Evolutionary conservation across 2,329 filamentous ascomycete species (phyloP).

Genomic region (Achaetomium macrosporum): DNA sequence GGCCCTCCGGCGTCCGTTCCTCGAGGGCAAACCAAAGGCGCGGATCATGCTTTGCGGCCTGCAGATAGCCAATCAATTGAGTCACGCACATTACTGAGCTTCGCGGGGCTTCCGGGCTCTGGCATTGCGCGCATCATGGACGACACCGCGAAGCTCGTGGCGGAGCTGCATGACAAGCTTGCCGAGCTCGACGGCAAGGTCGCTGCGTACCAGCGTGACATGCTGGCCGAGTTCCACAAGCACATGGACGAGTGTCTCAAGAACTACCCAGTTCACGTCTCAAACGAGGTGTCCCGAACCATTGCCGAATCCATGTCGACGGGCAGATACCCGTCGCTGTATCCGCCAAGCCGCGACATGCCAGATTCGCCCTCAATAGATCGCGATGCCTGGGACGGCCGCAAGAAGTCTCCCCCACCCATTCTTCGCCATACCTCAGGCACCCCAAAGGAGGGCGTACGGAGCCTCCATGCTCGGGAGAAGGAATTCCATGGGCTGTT

Average conservation of each 20-base stretch:
- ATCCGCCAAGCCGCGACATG: conserved; percentile 30
- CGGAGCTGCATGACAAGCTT: conserved; percentile 49
- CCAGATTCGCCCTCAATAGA: conserved; percentile 16
- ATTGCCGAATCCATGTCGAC: conserved; percentile 38
- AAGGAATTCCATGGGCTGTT: conserved; percentile 57
- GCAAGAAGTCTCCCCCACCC: conserved; percentile 35
- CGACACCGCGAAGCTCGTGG: conserved; percentile 44
- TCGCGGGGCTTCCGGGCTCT: conserved; percentile 9
- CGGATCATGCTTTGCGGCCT: conserved; percentile 18
- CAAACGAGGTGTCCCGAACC: conserved; percentile 40
- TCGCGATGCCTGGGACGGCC: conserved; percentile 20
- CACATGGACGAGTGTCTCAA: conserved; percentile 48
- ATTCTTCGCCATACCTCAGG: conserved; percentile 36
- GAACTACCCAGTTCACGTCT: conserved; percentile 41
- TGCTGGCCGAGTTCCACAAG: conserved; percentile 51
- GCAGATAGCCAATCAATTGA: conserved; percentile 13
- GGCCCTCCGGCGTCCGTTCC: not conserved
- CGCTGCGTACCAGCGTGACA: conserved; percentile 49
- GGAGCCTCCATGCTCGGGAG: conserved; percentile 50
- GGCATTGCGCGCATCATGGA: conserved; percentile 35
- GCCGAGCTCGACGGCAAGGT: conserved; percentile 53
- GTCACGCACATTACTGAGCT: conserved; percentile 19
- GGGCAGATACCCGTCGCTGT: conserved; percentile 40
- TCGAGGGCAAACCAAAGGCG: not conserved
- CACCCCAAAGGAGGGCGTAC: conserved; percentile 32